Evolutionary conservation across 75 land plant genomes (phyloP).

Genomic region (Pinus tabuliformis): DNA sequence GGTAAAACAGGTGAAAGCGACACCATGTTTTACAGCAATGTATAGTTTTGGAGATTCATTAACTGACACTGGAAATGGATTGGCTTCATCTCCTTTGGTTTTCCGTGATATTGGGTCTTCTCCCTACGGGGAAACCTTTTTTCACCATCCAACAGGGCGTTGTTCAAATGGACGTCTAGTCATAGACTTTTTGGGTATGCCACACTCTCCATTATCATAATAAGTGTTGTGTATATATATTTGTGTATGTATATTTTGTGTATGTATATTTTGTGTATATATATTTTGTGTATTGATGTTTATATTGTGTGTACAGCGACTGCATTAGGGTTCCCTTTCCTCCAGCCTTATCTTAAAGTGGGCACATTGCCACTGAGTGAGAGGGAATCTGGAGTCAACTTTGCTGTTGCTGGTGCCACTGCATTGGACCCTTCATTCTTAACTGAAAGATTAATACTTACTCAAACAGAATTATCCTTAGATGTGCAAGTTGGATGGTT

Average conservation of each 20-base stretch:
- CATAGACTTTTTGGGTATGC: slow-evolving; percentile 62
- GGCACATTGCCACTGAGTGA: too few relatives aligned
- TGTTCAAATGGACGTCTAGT: slow-evolving; percentile 62
- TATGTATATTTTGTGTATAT: too few relatives aligned
- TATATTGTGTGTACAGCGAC: background rate
- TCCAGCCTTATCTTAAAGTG: slow-evolving; percentile 4
- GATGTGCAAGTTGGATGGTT: background rate
- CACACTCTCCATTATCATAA: background rate
- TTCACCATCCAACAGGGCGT: slow-evolving; percentile 43
- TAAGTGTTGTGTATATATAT: too few relatives aligned
- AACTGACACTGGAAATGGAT: slow-evolving; percentile 50
- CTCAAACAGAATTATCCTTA: background rate
- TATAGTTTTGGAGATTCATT: slow-evolving; percentile 71
- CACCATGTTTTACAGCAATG: slow-evolving; percentile 22
- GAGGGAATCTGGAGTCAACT: background rate
- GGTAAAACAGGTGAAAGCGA: background rate
- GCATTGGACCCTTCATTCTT: background rate
- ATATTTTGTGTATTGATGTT: background rate
- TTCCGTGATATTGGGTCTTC: slow-evolving; percentile 20
- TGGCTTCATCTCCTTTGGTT: slow-evolving; percentile 20
- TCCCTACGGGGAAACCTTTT: slow-evolving; percentile 59
- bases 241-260: background rate
- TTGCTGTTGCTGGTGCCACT: background rate
- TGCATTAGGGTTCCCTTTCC: background rate
- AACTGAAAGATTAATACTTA: background rate